Conservation (phyloP, 495 filamentous ascomycete genomes). For the Aspergillus sclerotiicarbonarius region DNA sequence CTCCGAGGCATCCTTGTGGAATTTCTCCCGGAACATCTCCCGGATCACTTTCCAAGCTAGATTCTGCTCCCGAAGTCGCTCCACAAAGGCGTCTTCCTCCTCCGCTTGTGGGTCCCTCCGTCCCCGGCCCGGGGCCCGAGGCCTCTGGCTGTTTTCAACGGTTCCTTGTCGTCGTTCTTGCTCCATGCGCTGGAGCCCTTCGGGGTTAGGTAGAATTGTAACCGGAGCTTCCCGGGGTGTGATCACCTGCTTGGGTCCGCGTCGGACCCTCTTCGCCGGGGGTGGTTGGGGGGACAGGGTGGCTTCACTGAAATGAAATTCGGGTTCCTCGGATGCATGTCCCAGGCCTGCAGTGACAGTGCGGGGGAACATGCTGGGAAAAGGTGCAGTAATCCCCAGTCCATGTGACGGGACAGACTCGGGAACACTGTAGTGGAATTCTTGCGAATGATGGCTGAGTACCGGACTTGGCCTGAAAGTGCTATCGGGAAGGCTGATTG, state of each 20-base stretch:
- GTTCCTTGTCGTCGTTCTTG: conserved; percentile 32
- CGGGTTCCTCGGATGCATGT: conserved; percentile 20
- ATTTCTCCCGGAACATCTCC: conserved; percentile 58
- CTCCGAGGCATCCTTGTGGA: conserved; percentile 63
- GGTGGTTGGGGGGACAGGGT: conserved; percentile 26
- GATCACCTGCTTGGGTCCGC: conserved; percentile 23
- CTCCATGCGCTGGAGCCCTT: conserved; percentile 37
- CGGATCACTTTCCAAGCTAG: conserved; percentile 70
- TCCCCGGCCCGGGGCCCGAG: conserved; percentile 40
- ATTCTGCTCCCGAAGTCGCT: conserved; percentile 64
- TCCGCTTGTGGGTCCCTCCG: conserved; percentile 53
- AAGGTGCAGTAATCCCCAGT: conserved; percentile 39
- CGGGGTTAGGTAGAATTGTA: conserved; percentile 41
- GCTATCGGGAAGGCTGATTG: conserved; percentile 42
- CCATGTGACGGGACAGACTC: conserved; percentile 32
- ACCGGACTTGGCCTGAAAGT: conserved; percentile 39
- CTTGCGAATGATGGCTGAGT: conserved; percentile 40
- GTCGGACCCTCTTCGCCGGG: conserved; percentile 30
- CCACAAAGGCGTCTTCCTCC: conserved; percentile 65
- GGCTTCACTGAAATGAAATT: conserved; percentile 26
- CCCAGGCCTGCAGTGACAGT: conserved; percentile 26
- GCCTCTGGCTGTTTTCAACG: conserved; percentile 28
- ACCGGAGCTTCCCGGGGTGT: conserved; percentile 30
- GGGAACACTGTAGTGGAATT: conserved; percentile 35
- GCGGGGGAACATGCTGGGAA: conserved; percentile 34